Percentiles rank a stretch among this genome's conserved stretches.
These are phyloP conservation scores for Chytriomyces sp. DNA, from an alignment of 192 early-diverging fungal genomes.

Conservation along the genomic window DNA sequence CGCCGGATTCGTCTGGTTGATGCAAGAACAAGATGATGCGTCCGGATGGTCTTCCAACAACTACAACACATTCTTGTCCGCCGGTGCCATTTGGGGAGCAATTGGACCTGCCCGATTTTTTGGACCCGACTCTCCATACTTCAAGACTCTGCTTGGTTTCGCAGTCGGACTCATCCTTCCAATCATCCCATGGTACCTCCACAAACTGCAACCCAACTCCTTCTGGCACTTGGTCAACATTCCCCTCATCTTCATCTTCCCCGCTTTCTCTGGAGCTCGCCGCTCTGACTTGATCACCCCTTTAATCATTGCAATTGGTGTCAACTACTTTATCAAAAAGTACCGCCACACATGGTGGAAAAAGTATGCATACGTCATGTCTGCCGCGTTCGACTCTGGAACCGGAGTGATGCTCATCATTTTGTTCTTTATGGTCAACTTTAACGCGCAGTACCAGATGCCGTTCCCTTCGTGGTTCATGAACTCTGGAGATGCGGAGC, in stretches of 20 bases:
- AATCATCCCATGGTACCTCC: slow-evolving; percentile 41
- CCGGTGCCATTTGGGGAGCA: slow-evolving; percentile 75
- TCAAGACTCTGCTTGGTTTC: slow-evolving; percentile 31
- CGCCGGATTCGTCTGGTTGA: slow-evolving; percentile 1
- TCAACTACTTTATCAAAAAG: slow-evolving; percentile 34
- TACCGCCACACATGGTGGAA: slow-evolving; percentile 62
- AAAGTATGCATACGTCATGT: slow-evolving; percentile 72
- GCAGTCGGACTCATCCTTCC: slow-evolving; percentile 45
- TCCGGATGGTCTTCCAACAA: slow-evolving; percentile 28
- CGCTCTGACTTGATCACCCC: slow-evolving; percentile 8
- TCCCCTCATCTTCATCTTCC: slow-evolving; percentile 18
- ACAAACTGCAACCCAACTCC: slow-evolving; percentile 43
- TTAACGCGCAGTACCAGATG: not conserved
- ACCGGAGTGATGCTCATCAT: slow-evolving; percentile 40
- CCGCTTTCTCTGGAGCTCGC: not conserved
- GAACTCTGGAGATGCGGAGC: slow-evolving; percentile 3
- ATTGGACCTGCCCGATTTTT: slow-evolving; percentile 75
- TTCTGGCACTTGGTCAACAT: slow-evolving; percentile 29
- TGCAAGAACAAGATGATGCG: slow-evolving; percentile 4
- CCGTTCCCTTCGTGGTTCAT: not conserved
- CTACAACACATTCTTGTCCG: slow-evolving; percentile 64
- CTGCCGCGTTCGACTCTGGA: slow-evolving; percentile 65
- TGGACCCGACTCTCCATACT: slow-evolving; percentile 45
- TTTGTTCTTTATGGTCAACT: slow-evolving; percentile 27
- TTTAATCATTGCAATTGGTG: not conserved